Evolutionary conservation across 495 filamentous ascomycete species (phyloP).

Genomic region (Pyronema omphalodes): DNA sequence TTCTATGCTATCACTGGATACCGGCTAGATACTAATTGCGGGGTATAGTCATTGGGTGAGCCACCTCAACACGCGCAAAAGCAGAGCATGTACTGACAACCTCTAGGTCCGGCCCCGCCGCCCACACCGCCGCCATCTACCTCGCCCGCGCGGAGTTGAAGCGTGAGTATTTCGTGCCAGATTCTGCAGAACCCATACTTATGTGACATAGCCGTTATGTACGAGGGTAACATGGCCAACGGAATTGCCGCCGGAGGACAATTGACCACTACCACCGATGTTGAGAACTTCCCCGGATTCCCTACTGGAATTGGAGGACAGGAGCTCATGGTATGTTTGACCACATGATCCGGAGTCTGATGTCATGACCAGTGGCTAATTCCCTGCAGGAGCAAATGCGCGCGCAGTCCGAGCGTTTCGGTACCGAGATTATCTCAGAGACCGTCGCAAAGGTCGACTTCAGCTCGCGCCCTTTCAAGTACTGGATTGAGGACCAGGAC

Average conservation of each 20-base stretch:
- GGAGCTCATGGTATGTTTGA: slow-evolving; percentile 52
- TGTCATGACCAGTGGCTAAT: not conserved
- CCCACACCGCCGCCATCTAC: slow-evolving; percentile 93
- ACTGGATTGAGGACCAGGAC: slow-evolving; percentile 66
- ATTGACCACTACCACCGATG: slow-evolving; percentile 91
- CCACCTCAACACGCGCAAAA: slow-evolving; percentile 1
- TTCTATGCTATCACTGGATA: not conserved
- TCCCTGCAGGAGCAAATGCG: slow-evolving; percentile 60
- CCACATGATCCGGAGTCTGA: not conserved
- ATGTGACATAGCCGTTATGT: slow-evolving; percentile 51
- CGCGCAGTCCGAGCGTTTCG: slow-evolving; percentile 74
- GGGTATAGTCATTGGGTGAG: slow-evolving; percentile 24
- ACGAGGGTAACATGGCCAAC: slow-evolving; percentile 94
- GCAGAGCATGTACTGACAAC: slow-evolving; percentile 6
- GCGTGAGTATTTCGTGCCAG: slow-evolving; percentile 26
- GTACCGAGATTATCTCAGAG: slow-evolving; percentile 78
- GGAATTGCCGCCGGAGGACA: slow-evolving; percentile 92
- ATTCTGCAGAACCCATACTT: not conserved
- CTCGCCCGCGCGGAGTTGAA: slow-evolving; percentile 82
- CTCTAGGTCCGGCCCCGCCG: slow-evolving; percentile 77
- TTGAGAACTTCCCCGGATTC: slow-evolving; percentile 97
- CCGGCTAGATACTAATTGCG: not conserved
- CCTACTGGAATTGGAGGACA: slow-evolving; percentile 66
- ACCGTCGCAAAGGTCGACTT: slow-evolving; percentile 83
- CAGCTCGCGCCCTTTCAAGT: slow-evolving; percentile 69